These are phyloP conservation scores for Fusarium praegraminearum DNA, from an alignment of 2,329 filamentous ascomycete species.

Conservation along the genomic window DNA sequence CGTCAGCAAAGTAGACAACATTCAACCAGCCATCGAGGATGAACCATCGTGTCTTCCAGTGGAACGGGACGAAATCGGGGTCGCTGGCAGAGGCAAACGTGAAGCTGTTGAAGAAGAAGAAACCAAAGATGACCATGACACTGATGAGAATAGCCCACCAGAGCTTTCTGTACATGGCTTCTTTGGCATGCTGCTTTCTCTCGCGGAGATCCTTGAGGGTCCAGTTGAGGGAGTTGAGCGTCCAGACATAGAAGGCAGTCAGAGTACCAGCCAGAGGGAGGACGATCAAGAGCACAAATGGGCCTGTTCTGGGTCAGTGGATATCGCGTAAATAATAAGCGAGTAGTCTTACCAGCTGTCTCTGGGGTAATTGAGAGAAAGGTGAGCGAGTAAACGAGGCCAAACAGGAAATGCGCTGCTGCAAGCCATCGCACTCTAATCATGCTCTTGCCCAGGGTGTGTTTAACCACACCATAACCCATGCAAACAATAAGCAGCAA, in stretches of 20 bases:
- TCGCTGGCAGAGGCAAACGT: slow-evolving; percentile 88
- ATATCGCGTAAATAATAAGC: not conserved
- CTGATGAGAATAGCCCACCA: slow-evolving; percentile 97
- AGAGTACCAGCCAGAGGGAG: slow-evolving; percentile 90
- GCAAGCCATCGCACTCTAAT: slow-evolving; percentile 91
- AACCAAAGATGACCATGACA: slow-evolving; percentile 95
- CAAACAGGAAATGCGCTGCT: slow-evolving; percentile 93
- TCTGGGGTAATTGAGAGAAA: slow-evolving; percentile 91
- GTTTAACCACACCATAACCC: slow-evolving; percentile 98
- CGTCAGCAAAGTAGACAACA: slow-evolving; percentile 93
- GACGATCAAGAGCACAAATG: slow-evolving; percentile 91
- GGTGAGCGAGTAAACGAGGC: slow-evolving; percentile 90
- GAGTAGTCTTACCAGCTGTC: slow-evolving; percentile 70
- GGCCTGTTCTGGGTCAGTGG: slow-evolving; percentile 64
- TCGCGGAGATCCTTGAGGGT: slow-evolving; percentile 97
- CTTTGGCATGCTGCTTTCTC: slow-evolving; percentile 93
- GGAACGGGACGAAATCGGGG: slow-evolving; percentile 91
- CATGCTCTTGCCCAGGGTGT: slow-evolving; percentile 92
- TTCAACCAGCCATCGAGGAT: slow-evolving; percentile 98
- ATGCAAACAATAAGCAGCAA: slow-evolving; percentile 97
- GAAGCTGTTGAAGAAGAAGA: slow-evolving; percentile 99
- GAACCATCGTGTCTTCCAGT: slow-evolving; percentile 99
- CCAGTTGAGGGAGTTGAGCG: slow-evolving; percentile 90
- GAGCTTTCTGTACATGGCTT: slow-evolving; percentile 95
- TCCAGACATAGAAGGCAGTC: slow-evolving; percentile 99